These are phyloP conservation scores for Lasiosphaeria hispida DNA, from an alignment of 495 filamentous ascomycete genomes.

Conservation along the genomic window DNA sequence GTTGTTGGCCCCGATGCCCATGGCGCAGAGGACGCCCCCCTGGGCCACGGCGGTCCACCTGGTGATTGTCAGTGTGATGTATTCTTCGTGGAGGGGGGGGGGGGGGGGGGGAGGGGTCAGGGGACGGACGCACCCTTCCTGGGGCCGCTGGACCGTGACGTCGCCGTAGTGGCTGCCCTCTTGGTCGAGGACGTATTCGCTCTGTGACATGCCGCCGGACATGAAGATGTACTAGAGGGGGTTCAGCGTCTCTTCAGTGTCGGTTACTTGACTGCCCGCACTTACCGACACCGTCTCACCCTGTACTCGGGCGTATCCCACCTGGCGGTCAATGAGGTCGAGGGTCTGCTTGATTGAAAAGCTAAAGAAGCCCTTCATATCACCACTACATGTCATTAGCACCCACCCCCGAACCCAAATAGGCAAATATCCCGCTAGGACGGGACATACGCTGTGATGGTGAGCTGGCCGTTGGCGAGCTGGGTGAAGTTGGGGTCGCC, in stretches of 20 bases:
- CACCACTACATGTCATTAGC: not conserved
- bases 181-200: not conserved
- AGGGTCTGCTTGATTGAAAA: not conserved
- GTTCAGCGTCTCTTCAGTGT: no score
- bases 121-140: not conserved
- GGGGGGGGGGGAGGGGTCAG: no score
- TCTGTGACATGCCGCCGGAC: conserved; percentile 6
- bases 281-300: not conserved
- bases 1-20: conserved; percentile 2
- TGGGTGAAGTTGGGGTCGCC: not conserved
- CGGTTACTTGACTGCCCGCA: no score
- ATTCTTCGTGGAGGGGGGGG: no score
- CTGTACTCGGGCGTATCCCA: not conserved
- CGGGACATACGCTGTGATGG: not conserved
- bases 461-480: not conserved
- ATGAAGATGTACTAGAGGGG: not conserved
- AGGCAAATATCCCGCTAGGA: no score
- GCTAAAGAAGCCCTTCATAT: not conserved
- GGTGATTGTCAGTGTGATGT: no score
- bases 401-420: no score
- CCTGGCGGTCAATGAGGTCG: not conserved
- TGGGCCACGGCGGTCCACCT: not conserved
- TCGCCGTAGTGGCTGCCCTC: not conserved
- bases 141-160: not conserved
- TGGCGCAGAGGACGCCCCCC: not conserved